Evolutionary conservation across 257 asterid species (phyloP), one percentile per base, ranked within the genome.

Genomic region (Nicotiana otophora): DNA sequence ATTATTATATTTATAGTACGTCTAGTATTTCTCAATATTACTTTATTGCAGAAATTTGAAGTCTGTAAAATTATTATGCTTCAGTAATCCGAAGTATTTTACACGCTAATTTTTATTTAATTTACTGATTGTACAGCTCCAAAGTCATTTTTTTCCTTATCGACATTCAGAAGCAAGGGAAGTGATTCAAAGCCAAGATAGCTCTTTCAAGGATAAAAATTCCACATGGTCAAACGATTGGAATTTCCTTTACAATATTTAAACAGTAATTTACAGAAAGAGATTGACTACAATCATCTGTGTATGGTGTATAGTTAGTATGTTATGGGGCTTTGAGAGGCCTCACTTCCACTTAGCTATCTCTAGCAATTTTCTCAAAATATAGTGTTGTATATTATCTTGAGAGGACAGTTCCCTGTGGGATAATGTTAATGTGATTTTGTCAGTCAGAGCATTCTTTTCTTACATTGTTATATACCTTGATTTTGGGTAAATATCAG

Each of bases 131-230:
- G 10, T 76, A 75, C 85, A 83, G 85, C 82, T 36, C 82, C 85
- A n/a, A 48, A 61, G 15, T 83, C 85, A 15, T 76, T 76, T 34
- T 83, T 83, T 76, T 76, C 85, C 65, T 83, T 83, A 20, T 48
- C 85, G 5, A 39, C 77, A 31, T 76, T 83, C 58, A 80, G 82
- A 60, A 75, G 81, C 81, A 82, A 82, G 42, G 85, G 78, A 76
- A 83, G 65, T 76, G 85, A 83, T 33, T 76, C 85, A 63, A 82
- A 82, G 81, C 81, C 81, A 36, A 82, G 82, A 62, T 82, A 64
- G 68, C 23, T 48, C 70, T 10, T 53, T 54, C 48, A 17, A 62
- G 53, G n/a, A 70, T 11, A 39, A 70, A 11, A 64, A 17, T 33
- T 51, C 34, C 58, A 31, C 23, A 5, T 9, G 42, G 11, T 78